Evolutionary conservation across 768 basidiomycete genomes (phyloP), one percentile per base, ranked within the genome.

Genomic region (Leccinum obscurum): DNA sequence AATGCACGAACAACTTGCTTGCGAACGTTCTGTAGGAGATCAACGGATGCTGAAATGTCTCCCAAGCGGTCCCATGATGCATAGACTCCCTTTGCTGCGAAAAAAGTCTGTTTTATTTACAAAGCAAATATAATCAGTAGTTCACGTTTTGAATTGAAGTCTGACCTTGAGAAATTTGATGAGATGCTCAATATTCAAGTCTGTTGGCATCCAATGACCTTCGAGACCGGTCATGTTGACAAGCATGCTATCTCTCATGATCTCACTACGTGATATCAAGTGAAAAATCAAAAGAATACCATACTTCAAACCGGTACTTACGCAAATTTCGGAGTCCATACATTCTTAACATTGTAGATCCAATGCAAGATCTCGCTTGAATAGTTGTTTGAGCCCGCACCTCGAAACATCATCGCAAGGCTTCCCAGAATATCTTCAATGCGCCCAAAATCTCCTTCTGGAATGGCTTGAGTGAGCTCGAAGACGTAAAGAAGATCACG

Each of bases 171-270:
- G 48, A 57, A 74, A 69, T 0, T 68, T 52, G 48, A 78, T 77
- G 0, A 71, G 49, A 59, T 80, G 77, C 39, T 79, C 73, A 1
- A 78, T 77, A 52, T 80, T 78, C 2, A 75, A 9, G 46, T 78
- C 73, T 11, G 77, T 66, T 0, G 60, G 62, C 75, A 78, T 78
- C 2, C 58, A 67, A 54, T 28, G 28, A 28, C 28, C 74, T 7
- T 69, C 59, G 1, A 73, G 55, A 0, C 77, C 76, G 0, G 71
- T 69, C 0, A 67, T 28, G 44, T 32, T 32, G 10, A 32, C 32
- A 32, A 32, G 32, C 32, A 32, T 32, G 32, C 32, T 32, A 32
- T 32, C 10, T 32, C 32, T 32, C 10, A 32, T 32, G 10, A 32
- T 32, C 10, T 32, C 32, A 32, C 32, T 32, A 32, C 10, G 10